Conservation (phyloP, 305 asterid species). For the Fraxinus paxiana region DNA sequence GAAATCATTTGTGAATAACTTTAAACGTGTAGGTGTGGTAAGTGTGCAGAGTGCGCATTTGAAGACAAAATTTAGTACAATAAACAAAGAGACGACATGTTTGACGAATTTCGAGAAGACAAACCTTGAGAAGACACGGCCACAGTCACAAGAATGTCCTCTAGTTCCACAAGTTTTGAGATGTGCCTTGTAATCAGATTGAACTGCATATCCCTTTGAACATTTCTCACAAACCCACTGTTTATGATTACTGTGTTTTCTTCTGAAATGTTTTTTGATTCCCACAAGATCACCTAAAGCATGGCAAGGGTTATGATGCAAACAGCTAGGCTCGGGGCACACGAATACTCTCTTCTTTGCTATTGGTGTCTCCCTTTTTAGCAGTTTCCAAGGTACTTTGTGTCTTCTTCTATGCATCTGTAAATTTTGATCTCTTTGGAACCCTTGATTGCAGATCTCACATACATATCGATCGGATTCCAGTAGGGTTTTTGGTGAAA, state of each 20-base stretch:
- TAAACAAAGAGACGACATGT: not conserved
- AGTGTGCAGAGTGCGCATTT: not conserved
- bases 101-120: not conserved
- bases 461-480: conserved; percentile 72
- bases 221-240: conserved; percentile 73
- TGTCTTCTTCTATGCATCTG: conserved; percentile 79
- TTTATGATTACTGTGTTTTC: conserved; percentile 64
- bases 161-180: conserved; percentile 77
- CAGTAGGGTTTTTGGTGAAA: conserved; percentile 63
- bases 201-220: conserved; percentile 71
- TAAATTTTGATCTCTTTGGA: conserved; percentile 71
- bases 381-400: conserved; percentile 72
- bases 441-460: conserved; percentile 75
- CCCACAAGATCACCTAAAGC: conserved; percentile 80
- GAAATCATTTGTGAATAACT: not conserved
- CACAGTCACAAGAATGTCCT: conserved; percentile 76
- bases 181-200: conserved; percentile 70
- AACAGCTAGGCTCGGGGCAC: conserved; percentile 73
- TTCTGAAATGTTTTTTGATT: conserved; percentile 68
- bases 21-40: not conserved
- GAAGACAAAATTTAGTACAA: not conserved
- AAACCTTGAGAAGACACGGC: conserved; percentile 72
- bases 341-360: conserved; percentile 62
- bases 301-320: conserved; percentile 73
- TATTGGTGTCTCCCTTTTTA: conserved; percentile 47